Evolutionary conservation across 441 rosid species (phyloP).

Genomic region (Gossypium davidsonii): DNA sequence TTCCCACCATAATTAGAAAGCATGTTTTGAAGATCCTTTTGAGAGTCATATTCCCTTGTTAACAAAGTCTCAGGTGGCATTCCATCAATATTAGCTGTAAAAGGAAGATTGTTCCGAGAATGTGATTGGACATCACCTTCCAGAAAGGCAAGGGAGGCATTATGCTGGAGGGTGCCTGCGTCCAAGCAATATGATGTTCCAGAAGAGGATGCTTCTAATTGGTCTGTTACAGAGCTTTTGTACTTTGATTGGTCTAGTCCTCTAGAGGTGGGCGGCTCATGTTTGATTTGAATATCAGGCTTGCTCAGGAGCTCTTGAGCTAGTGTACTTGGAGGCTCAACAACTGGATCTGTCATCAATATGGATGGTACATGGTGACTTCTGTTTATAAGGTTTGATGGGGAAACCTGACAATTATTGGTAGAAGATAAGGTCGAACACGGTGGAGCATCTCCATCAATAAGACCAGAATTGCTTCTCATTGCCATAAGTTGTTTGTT

Average conservation of each 20-base stretch:
- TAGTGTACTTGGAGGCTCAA: conserved; percentile 50
- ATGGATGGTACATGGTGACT: conserved; percentile 56
- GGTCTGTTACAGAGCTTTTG: conserved; percentile 62
- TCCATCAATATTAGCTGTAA: conserved; percentile 53
- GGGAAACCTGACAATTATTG: conserved; percentile 70
- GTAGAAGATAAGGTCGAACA: conserved; percentile 93
- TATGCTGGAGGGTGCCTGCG: conserved; percentile 62
- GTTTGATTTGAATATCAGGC: conserved; percentile 49
- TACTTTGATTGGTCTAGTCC: conserved; percentile 53
- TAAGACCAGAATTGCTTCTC: conserved; percentile 57
- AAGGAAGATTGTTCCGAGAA: conserved; percentile 57
- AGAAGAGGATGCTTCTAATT: conserved; percentile 86
- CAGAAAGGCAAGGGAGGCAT: conserved; percentile 56
- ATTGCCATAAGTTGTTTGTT: conserved; percentile 46
- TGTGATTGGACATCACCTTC: conserved; percentile 77
- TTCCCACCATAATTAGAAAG: conserved; percentile 71
- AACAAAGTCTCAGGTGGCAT: conserved; percentile 68
- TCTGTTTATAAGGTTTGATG: conserved; percentile 57
- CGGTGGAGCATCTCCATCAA: conserved; percentile 87
- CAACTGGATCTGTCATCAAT: conserved; percentile 42
- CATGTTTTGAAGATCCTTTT: conserved; percentile 88
- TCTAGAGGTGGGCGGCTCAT: conserved; percentile 52
- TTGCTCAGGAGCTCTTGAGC: conserved; percentile 66
- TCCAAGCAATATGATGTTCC: conserved; percentile 91
- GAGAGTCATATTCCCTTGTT: conserved; percentile 78